These are phyloP conservation scores for Ceratobasidium sp. DNA, from an alignment of 1,284 basidiomycete species.

Conservation along the genomic window DNA sequence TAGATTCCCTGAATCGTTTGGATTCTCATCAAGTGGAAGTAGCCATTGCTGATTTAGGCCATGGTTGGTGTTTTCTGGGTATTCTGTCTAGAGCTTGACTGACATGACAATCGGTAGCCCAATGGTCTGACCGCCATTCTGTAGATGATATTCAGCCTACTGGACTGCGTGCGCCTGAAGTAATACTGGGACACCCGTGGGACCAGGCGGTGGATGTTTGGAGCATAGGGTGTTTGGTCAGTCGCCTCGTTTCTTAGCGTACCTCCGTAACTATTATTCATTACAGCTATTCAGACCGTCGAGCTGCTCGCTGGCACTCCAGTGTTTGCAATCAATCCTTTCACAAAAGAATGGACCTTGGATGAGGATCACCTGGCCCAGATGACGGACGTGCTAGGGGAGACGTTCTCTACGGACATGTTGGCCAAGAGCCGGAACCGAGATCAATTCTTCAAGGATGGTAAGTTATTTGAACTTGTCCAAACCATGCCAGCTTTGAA, in stretches of 20 bases:
- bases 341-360: background rate
- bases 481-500: background rate
- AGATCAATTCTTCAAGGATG: slow-evolving; percentile 3
- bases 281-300: background rate
- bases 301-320: background rate
- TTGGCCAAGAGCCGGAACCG: background rate
- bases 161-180: slow-evolving; percentile 6
- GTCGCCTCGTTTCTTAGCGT: background rate
- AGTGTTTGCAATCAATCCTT: background rate
- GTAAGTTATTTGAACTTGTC: background rate
- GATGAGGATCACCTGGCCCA: slow-evolving; percentile 13
- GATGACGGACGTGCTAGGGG: background rate
- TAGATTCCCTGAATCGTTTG: background rate
- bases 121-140: slow-evolving; percentile 7
- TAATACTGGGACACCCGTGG: slow-evolving; percentile 9
- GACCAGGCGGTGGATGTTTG: slow-evolving; percentile 1
- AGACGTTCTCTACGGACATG: background rate
- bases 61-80: background rate
- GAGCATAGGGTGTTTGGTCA: slow-evolving; percentile 13
- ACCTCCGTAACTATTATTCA: background rate
- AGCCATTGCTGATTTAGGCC: background rate
- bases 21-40: background rate
- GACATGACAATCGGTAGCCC: background rate
- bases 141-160: background rate
- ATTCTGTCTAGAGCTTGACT: background rate